phyloP scores from a whole-genome alignment of 495 filamentous ascomycete species.

The Penicillium dipodomyicola region DNA sequence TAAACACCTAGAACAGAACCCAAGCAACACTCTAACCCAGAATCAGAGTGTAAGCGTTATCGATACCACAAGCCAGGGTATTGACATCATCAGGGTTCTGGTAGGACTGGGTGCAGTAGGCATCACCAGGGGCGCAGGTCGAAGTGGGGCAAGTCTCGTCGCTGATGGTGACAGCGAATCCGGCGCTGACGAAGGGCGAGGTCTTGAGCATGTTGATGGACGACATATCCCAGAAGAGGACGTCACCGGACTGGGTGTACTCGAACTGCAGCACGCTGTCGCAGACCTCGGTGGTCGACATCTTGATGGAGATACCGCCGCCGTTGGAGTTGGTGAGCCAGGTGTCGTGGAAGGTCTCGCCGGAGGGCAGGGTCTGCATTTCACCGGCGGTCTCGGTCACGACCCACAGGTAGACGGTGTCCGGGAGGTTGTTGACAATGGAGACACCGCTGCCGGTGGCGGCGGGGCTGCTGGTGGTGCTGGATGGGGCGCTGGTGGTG shows the following conservation, averaged over 20 bases:
- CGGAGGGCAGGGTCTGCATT: slow-evolving; percentile 30
- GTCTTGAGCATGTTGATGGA: slow-evolving; percentile 36
- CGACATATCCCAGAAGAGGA: slow-evolving; percentile 48
- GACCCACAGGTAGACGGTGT: slow-evolving; percentile 38
- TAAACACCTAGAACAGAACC: slow-evolving; percentile 5
- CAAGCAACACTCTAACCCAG: slow-evolving; percentile 20
- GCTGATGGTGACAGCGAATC: slow-evolving; percentile 35
- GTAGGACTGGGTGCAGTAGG: slow-evolving; percentile 35
- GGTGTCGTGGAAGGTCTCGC: slow-evolving; percentile 30
- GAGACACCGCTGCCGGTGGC: slow-evolving; percentile 26
- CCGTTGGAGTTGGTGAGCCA: slow-evolving; percentile 39
- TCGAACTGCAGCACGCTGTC: slow-evolving; percentile 44
- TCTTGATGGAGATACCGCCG: slow-evolving; percentile 45
- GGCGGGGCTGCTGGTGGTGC: slow-evolving; percentile 13
- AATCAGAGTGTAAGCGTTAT: slow-evolving; percentile 21
- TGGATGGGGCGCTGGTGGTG: slow-evolving; percentile 8
- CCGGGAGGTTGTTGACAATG: slow-evolving; percentile 39
- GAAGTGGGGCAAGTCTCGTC: slow-evolving; percentile 30
- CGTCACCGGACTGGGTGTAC: slow-evolving; percentile 40
- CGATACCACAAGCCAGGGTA: slow-evolving; percentile 27
- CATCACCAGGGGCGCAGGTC: slow-evolving; percentile 34
- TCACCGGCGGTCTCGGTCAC: slow-evolving; percentile 24
- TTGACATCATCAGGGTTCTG: slow-evolving; percentile 34
- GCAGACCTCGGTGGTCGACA: slow-evolving; percentile 27
- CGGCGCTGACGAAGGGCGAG: slow-evolving; percentile 31